Percentiles rank a stretch among this genome's conserved stretches.
Conservation (phyloP, 2,329 filamentous ascomycete species). For the Atkinsonella texensis region DNA sequence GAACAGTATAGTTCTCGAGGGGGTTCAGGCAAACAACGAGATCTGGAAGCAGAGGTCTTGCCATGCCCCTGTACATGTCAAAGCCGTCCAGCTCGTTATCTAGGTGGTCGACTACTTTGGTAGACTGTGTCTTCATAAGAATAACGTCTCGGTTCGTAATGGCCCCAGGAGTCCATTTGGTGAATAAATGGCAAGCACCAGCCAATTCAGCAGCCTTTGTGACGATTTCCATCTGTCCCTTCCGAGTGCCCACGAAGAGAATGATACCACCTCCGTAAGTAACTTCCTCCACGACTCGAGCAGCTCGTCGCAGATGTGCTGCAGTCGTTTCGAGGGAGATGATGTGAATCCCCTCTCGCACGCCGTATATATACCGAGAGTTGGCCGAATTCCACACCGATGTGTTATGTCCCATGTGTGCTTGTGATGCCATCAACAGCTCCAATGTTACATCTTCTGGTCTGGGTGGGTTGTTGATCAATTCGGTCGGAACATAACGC, state of each 20-base stretch:
- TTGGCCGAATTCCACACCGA: constrained; percentile 93
- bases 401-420: constrained; percentile 81
- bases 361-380: constrained; percentile 85
- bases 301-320: constrained; percentile 79
- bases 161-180: constrained; percentile 80
- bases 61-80: constrained; percentile 49
- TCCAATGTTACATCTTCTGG: constrained; percentile 80
- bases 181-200: constrained; percentile 76
- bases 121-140: constrained; percentile 47
- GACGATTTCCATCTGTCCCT: constrained; percentile 69
- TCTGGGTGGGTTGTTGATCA: constrained; percentile 60
- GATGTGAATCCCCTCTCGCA: constrained; percentile 80
- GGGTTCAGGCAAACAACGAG: constrained; percentile 89
- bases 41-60: constrained; percentile 66
- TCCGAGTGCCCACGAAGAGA: constrained; percentile 79
- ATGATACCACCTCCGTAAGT: constrained; percentile 72
- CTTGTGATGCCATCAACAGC: constrained; percentile 76
- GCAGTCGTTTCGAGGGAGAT: constrained; percentile 85
- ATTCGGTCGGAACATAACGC: constrained; percentile 52
- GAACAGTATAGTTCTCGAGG: constrained; percentile 75
- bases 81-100: constrained; percentile 53
- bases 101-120: constrained; percentile 65
- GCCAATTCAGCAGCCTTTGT: constrained; percentile 70
- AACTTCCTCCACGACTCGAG: constrained; percentile 84
- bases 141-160: constrained; percentile 93